Percentiles rank a stretch among this genome's conserved stretches.
Conservation (phyloP, 306 rosid species). For the Cicer chorassanicum region DNA sequence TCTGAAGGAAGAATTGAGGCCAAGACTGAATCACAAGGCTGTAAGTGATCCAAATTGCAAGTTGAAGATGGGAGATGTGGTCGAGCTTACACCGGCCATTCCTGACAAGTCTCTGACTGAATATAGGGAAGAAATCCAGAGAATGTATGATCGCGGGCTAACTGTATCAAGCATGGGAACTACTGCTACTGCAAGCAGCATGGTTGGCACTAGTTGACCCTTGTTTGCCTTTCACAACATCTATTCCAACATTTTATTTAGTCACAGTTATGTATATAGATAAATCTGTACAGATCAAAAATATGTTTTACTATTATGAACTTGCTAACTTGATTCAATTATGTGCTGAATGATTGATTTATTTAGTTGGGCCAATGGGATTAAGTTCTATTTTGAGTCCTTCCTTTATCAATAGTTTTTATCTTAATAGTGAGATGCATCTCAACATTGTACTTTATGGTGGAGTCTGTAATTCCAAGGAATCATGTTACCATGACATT, state of each 20-base stretch:
- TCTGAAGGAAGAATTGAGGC: constrained; percentile 89
- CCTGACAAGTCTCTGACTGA: constrained; percentile 76
- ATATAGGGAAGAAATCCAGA: constrained; percentile 93
- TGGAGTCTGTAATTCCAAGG: neutral
- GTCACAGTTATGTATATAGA: constrained; percentile 43
- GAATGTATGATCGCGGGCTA: constrained; percentile 82
- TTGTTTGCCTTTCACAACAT: constrained; percentile 9
- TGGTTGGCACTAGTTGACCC: constrained; percentile 70
- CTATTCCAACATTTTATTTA: constrained; percentile 25
- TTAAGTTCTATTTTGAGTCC: neutral
- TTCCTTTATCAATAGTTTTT: neutral
- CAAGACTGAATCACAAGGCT: constrained; percentile 76
- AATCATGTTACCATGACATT: neutral
- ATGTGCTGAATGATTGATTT: constrained; percentile 48
- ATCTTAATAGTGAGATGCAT: neutral
- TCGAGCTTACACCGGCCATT: constrained; percentile 84
- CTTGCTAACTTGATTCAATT: constrained; percentile 55
- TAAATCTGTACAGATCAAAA: constrained; percentile 57
- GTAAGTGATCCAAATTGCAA: constrained; percentile 73
- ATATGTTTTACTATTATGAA: constrained; percentile 40
- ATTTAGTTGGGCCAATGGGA: constrained; percentile 31
- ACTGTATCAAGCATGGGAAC: constrained; percentile 56
- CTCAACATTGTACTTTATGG: neutral
- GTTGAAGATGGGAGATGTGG: constrained; percentile 95
- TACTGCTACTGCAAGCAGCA: constrained; percentile 51